Conservation (phyloP, 148 eudicot species). For the Vaccinium vitisidaea region DNA sequence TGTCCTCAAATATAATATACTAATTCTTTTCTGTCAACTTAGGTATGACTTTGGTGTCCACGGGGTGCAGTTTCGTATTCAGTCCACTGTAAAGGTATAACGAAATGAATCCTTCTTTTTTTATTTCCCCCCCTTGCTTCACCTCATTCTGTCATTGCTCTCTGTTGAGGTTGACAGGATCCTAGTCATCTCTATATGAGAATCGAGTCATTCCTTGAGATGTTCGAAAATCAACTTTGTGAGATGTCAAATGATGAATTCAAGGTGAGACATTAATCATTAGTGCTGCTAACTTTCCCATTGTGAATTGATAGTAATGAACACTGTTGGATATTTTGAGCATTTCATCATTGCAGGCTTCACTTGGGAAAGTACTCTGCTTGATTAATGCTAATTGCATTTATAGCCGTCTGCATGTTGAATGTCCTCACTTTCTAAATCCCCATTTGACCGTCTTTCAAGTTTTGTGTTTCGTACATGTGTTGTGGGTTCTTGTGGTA, state of each 20-base stretch:
- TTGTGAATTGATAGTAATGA: background rate
- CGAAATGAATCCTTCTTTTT: background rate
- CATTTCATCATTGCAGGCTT: background rate
- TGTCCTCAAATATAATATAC: background rate
- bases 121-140: constrained; percentile 39
- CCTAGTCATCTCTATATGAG: constrained; percentile 75
- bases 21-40: background rate
- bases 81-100: background rate
- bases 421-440: background rate
- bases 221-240: constrained; percentile 65
- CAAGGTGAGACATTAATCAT: constrained; percentile 41
- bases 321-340: background rate
- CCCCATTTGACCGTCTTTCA: background rate
- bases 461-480: no score
- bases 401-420: background rate
- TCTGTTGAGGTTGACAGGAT: constrained; percentile 46
- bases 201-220: constrained; percentile 78
- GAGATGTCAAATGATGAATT: constrained; percentile 78
- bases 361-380: background rate
- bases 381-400: background rate
- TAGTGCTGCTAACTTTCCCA: background rate
- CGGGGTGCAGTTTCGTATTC: background rate
- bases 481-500: background rate
- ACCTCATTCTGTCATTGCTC: background rate
- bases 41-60: background rate